Base-by-base conservation (phyloP, 2,329 filamentous ascomycete genomes). In the Colletotrichum cereale region DNA sequence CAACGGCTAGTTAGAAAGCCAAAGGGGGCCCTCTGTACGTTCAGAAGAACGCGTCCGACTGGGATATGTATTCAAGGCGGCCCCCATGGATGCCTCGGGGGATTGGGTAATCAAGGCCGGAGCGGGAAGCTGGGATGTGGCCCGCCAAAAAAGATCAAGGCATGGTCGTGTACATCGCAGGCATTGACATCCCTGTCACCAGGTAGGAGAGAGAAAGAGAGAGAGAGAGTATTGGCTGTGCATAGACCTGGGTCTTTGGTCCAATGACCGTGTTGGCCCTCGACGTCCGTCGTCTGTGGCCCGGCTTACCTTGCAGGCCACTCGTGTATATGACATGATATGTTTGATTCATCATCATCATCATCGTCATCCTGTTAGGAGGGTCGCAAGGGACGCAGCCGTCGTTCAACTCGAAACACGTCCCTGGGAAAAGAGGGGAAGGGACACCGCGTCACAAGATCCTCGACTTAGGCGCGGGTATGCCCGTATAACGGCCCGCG, bases 401-500 rank as follows among this genome's bases (percentile, higher is more conserved):
- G 4, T 18, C 18, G 14, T 34, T 58, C 42, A 67, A 58, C 29
- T 44, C 34, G n/a, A 71, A 67, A 62, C 57, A 31, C 31, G 50
- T 24, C n/a, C n/a, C n/a, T 24, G 29, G 18, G 11, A 11, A 42
- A 44, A 44, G 24, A 5, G 53, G 44, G 36, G 18, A n/a, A 5
- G 34, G 44, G 14, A 8, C 10, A 11, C 29, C 12, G 56, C 40
- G 50, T 16, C 24, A 31, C n/a, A 50, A 31, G 12, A 24, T n/a
- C n/a, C 34, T 16, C 55, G 47, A n/a, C 18, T 29, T 29, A 57
- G 24, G 62, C 24, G n/a, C 62, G 67, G 57, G 60, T 62, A 44
- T 60, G 50, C 57, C 56, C 57, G 60, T 58, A 10, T 18, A 66
- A 55, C 66, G 71, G 67, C 67, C 71, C 61, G 56, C 34, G 62